Conservation (phyloP, 495 filamentous ascomycete species). For the Thermochaetoides thermophila region DNA sequence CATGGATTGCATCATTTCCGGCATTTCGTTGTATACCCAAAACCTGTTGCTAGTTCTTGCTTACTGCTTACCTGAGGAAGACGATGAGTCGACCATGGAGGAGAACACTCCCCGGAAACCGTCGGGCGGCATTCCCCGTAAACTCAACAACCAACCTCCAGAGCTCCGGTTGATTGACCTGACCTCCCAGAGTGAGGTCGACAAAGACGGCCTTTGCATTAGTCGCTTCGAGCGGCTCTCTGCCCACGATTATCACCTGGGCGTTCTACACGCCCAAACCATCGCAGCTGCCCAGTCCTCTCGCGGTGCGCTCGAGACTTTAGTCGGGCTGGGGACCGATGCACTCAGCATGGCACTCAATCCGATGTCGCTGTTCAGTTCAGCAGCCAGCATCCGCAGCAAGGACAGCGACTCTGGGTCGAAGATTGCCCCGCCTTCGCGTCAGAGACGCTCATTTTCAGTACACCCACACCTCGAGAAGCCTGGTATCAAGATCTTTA, state of each 20-base stretch:
- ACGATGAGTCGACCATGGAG: conserved; percentile 31
- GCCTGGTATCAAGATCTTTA: conserved; percentile 79
- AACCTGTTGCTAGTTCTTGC: conserved; percentile 80
- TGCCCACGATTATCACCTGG: conserved; percentile 85
- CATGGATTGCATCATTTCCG: conserved; percentile 93
- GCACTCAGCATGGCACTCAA: conserved; percentile 74
- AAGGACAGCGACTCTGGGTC: conserved; percentile 40
- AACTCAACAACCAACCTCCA: conserved; percentile 63
- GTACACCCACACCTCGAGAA: conserved; percentile 35
- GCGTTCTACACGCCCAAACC: conserved; percentile 61
- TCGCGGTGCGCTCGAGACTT: conserved; percentile 52
- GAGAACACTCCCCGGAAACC: conserved; percentile 23
- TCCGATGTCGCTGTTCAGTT: conserved; percentile 71
- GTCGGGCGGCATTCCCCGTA: conserved; percentile 44
- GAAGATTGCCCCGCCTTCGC: conserved; percentile 13
- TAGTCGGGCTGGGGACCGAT: conserved; percentile 41
- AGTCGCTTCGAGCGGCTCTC: conserved; percentile 73
- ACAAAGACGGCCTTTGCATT: conserved; percentile 66
- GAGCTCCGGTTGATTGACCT: conserved; percentile 86
- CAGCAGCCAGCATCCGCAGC: conserved; percentile 69
- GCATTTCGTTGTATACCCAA: conserved; percentile 91
- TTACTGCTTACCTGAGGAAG: conserved; percentile 60
- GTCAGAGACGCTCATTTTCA: conserved; percentile 15
- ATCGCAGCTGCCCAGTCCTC: conserved; percentile 46
- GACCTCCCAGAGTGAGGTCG: conserved; percentile 57